phyloP scores from a whole-genome alignment of 768 basidiomycete species.

The Tylopilus subfusipes region DNA sequence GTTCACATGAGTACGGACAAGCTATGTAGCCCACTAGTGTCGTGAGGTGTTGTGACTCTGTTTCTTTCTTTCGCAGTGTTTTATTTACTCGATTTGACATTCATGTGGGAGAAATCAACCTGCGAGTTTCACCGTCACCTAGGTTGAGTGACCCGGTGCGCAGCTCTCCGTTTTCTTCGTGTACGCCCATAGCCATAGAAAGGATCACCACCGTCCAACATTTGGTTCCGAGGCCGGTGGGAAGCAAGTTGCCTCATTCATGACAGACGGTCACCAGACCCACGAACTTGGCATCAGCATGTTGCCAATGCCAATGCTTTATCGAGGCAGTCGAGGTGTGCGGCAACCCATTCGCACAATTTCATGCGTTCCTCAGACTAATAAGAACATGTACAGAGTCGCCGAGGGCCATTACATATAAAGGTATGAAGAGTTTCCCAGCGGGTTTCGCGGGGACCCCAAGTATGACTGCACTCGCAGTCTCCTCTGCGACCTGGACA shows the following conservation, averaged over 20 bases:
- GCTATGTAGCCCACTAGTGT: slow-evolving; percentile 26
- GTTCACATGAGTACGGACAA: slow-evolving; percentile 30
- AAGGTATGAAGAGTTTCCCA: neutral
- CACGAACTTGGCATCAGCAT: neutral
- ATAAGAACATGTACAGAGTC: neutral
- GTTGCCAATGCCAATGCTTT: too few species aligned
- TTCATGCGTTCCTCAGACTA: neutral
- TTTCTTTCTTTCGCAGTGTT: slow-evolving; percentile 21
- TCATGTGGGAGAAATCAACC: neutral
- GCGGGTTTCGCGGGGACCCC: neutral
- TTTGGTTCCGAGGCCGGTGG: neutral
- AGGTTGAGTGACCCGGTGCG: neutral
- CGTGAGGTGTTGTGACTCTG: slow-evolving; percentile 14
- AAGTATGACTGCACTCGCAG: neutral
- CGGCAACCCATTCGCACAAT: too few species aligned
- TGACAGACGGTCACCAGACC: neutral
- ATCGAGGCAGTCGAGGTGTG: too few species aligned
- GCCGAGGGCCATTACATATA: neutral
- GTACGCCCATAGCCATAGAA: neutral
- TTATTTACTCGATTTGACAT: slow-evolving; percentile 26
- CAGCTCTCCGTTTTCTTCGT: neutral
- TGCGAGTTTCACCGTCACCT: neutral
- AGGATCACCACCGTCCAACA: neutral
- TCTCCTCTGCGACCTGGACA: too few species aligned
- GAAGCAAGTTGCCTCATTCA: neutral